Conservation (phyloP, 176 grass and related monocot species). For the Triticum dicoccoides region DNA sequence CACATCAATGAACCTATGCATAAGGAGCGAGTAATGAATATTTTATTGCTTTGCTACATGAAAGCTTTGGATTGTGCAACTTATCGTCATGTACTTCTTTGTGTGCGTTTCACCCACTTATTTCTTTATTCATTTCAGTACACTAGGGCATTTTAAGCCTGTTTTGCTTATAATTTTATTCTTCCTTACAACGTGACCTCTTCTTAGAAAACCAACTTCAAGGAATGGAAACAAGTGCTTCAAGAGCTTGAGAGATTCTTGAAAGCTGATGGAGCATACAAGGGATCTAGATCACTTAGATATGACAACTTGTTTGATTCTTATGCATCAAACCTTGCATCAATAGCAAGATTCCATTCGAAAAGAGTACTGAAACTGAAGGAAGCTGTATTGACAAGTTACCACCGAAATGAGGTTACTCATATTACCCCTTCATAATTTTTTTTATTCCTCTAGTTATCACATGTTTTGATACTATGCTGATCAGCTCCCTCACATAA, state of each 20-base stretch:
- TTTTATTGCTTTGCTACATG: conserved; percentile 13
- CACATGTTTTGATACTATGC: neutral
- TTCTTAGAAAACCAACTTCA: conserved; percentile 80
- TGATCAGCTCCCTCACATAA: neutral
- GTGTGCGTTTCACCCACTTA: neutral
- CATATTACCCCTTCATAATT: conserved; percentile 1
- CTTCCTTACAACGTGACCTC: neutral
- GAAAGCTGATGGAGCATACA: conserved; percentile 80
- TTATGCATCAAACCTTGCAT: conserved; percentile 67
- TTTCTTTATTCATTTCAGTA: neutral
- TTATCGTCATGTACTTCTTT: neutral
- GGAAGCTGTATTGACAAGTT: conserved; percentile 91
- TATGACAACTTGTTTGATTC: conserved; percentile 77
- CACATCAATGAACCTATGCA: neutral
- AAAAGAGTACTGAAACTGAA: conserved; percentile 77
- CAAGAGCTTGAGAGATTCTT: conserved; percentile 84
- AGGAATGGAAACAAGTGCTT: conserved; percentile 94
- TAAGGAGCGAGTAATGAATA: neutral
- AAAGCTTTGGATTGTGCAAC: conserved; percentile 6
- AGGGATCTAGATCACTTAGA: conserved; percentile 73
- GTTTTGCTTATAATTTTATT: conserved; percentile 21
- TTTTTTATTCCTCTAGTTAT: neutral
- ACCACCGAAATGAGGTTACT: conserved; percentile 79
- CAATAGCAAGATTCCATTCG: conserved; percentile 74
- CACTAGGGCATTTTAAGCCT: neutral